These are phyloP conservation scores for Globisporangium solare DNA, from an alignment of 352 stramenopile genomes.

Conservation along the genomic window DNA sequence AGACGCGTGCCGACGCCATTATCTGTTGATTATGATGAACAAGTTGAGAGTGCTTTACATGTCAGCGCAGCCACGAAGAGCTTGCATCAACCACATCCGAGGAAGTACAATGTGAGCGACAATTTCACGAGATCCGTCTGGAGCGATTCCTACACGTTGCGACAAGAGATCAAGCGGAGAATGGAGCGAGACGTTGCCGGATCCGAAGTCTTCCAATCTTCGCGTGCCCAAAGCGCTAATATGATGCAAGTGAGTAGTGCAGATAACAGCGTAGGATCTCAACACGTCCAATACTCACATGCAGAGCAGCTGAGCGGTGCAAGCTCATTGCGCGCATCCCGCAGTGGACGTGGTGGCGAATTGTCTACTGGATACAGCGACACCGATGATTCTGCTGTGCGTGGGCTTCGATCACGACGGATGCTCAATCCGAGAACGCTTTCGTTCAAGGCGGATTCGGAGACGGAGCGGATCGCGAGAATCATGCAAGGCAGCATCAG, in stretches of 20 bases:
- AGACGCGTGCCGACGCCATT: no score
- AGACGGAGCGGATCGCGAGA: conserved; percentile 73
- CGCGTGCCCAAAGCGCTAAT: not conserved
- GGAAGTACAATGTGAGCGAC: not conserved
- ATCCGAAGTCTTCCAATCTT: not conserved
- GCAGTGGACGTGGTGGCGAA: not conserved
- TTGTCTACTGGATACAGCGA: conserved; percentile 3
- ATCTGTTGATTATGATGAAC: not conserved
- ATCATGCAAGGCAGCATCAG: conserved; percentile 75
- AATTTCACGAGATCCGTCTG: conserved; percentile 1
- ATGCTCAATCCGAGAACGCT: not conserved
- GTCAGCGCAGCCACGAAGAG: not conserved
- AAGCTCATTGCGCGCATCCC: no score
- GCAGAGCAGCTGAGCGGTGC: no score
- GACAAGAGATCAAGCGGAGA: conserved; percentile 13
- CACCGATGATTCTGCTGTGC: not conserved
- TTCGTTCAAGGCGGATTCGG: conserved; percentile 32
- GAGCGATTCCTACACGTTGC: conserved; percentile 10
- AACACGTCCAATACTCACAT: no score
- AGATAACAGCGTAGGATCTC: not conserved
- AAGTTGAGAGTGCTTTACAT: not conserved
- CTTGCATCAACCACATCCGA: not conserved
- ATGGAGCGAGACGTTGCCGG: not conserved
- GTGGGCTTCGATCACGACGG: conserved; percentile 1
- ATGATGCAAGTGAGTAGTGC: not conserved